Conservation (phyloP, 2,329 filamentous ascomycete species). For the Fusarium nygamai region DNA sequence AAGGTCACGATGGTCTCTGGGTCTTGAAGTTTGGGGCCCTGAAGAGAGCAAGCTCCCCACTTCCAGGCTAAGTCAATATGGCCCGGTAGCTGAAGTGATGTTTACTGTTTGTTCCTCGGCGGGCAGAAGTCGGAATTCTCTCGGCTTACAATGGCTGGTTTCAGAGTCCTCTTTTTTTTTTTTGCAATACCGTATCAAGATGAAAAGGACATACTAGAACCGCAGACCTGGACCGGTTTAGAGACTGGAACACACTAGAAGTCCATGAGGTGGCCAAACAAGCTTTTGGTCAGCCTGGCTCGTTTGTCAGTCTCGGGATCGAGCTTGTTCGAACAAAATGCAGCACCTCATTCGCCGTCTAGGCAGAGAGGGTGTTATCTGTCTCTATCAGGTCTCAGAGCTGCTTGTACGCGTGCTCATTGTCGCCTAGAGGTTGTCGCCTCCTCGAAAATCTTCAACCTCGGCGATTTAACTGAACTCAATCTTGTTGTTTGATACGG, state of each 20-base stretch:
- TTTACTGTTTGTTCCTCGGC: background rate
- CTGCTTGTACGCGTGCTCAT: constrained; percentile 10
- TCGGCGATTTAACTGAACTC: background rate
- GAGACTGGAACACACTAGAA: background rate
- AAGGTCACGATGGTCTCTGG: constrained; percentile 36
- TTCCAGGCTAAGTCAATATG: constrained; percentile 7
- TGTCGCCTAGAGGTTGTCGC: constrained; percentile 5
- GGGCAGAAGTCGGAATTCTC: constrained; percentile 7
- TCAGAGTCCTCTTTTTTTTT: background rate
- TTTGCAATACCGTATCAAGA: background rate
- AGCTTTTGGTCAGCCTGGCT: constrained; percentile 21
- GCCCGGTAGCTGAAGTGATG: background rate
- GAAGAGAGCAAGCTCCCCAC: constrained; percentile 15
- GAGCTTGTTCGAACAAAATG: background rate
- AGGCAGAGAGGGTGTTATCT: constrained; percentile 4
- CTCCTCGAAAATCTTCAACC: background rate
- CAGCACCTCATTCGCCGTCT: background rate
- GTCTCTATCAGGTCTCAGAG: constrained; percentile 1
- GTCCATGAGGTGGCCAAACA: background rate
- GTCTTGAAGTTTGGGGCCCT: background rate
- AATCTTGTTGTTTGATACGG: constrained; percentile 1
- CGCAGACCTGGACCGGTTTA: constrained; percentile 2
- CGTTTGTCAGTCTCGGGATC: constrained; percentile 1
- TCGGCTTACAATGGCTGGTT: background rate
- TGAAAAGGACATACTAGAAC: background rate